Percentiles rank a stretch among this genome's conserved stretches.
Evolutionary conservation across 2,329 filamentous ascomycete genomes (phyloP).

Genomic region (Penicillium sumatraense): DNA sequence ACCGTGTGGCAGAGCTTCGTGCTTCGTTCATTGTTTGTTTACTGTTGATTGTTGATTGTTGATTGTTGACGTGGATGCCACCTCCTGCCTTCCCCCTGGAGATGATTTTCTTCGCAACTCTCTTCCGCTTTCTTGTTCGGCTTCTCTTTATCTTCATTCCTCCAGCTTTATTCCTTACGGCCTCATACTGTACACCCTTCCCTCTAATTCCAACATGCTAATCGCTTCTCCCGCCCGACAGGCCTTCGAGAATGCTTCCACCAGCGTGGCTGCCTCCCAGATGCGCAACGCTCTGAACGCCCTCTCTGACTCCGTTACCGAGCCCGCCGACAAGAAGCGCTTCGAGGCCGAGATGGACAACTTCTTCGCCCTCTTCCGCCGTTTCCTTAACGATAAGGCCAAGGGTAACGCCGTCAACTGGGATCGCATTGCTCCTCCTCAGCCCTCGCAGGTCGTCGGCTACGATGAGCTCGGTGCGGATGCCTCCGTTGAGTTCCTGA

Average conservation of each 20-base stretch:
- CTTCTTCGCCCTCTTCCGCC: slow-evolving; percentile 98
- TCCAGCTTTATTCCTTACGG: no score
- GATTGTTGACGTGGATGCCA: no score
- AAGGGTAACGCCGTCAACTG: slow-evolving; percentile 96
- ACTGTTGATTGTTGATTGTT: no score
- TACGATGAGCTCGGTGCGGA: slow-evolving; percentile 89
- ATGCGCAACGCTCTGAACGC: slow-evolving; percentile 98
- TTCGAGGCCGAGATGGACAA: slow-evolving; percentile 99
- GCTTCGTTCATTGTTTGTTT: no score
- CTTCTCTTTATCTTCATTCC: no score
- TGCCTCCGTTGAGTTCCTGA: slow-evolving; percentile 90
- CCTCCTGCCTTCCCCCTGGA: no score
- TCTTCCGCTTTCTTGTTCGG: not conserved
- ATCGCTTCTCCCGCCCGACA: slow-evolving; percentile 45
- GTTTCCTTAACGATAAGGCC: slow-evolving; percentile 98
- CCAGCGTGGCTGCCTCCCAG: slow-evolving; percentile 95
- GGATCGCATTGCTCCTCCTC: slow-evolving; percentile 94
- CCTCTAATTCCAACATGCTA: no score
- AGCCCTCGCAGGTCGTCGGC: slow-evolving; percentile 90
- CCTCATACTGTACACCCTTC: not conserved
- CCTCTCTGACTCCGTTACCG: slow-evolving; percentile 85
- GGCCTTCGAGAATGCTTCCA: slow-evolving; percentile 99
- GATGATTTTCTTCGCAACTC: no score
- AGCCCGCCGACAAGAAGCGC: slow-evolving; percentile 73
- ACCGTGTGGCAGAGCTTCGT: no score